Evolutionary conservation across 495 filamentous ascomycete species (phyloP).

Genomic region (Parmelia sp.): DNA sequence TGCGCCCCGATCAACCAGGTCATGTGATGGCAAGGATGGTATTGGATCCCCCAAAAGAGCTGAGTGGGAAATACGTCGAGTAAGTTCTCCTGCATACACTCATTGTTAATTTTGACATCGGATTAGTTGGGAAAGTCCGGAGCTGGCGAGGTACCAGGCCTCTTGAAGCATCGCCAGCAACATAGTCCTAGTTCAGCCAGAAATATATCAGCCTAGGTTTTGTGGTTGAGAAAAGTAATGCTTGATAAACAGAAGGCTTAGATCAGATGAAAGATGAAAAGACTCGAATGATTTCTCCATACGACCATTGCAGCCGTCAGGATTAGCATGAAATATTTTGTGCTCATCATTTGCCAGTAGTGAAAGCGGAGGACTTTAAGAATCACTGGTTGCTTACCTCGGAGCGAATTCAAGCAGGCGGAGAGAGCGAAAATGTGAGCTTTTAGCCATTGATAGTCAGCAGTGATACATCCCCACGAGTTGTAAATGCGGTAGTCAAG

Average conservation of each 20-base stretch:
- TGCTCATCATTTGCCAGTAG: constrained; percentile 53
- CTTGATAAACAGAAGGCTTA: constrained; percentile 23
- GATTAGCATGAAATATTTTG: constrained; percentile 84
- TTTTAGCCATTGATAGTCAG: not conserved
- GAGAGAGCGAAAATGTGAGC: not conserved
- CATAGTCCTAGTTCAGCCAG: no score
- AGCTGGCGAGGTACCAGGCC: constrained; percentile 16
- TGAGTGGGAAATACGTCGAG: constrained; percentile 72
- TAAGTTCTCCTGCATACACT: constrained; percentile 40
- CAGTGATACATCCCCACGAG: not conserved
- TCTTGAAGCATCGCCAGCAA: not conserved
- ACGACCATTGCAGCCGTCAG: constrained; percentile 60
- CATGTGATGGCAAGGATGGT: constrained; percentile 77
- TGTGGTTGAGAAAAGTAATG: not conserved
- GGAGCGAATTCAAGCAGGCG: not conserved
- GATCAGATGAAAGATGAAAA: constrained; percentile 99
- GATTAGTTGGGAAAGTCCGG: constrained; percentile 20
- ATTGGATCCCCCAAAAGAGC: constrained; percentile 51
- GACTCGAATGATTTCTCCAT: constrained; percentile 64
- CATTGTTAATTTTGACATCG: constrained; percentile 19
- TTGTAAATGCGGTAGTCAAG: not conserved
- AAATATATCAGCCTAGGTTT: constrained; percentile 29
- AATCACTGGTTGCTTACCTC: not conserved
- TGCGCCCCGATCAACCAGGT: constrained; percentile 79
- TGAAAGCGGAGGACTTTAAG: not conserved